Conservation (phyloP, 805 yeast species). For the Yamadazyma laniorum region DNA sequence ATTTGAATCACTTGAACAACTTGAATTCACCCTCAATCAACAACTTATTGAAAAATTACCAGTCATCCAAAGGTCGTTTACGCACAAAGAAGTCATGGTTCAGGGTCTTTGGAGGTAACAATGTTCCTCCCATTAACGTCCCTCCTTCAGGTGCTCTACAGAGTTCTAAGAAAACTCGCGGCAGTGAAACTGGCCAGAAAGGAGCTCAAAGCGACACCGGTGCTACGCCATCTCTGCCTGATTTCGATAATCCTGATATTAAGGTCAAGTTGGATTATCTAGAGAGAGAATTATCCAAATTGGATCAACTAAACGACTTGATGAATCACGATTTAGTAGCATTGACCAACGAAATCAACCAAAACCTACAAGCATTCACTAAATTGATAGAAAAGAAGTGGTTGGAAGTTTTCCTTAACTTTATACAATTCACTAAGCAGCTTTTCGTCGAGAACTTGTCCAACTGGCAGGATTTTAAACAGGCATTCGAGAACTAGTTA, state of each 20-base stretch:
- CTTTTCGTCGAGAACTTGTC: slow-evolving; percentile 30
- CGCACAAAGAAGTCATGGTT: slow-evolving; percentile 38
- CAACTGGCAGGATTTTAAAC: slow-evolving; percentile 35
- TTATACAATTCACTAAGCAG: slow-evolving; percentile 33
- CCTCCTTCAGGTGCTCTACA: background rate
- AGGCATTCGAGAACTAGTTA: slow-evolving; percentile 4
- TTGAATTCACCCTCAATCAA: slow-evolving; percentile 40
- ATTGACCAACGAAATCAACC: slow-evolving; percentile 43
- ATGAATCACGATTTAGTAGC: slow-evolving; percentile 42
- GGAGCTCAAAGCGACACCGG: background rate
- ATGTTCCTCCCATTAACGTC: background rate
- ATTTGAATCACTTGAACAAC: slow-evolving; percentile 27
- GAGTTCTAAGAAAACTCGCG: background rate
- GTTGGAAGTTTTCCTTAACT: slow-evolving; percentile 36
- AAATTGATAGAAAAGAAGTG: slow-evolving; percentile 41
- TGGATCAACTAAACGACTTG: slow-evolving; percentile 47
- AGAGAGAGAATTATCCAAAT: slow-evolving; percentile 42
- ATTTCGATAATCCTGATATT: slow-evolving; percentile 7
- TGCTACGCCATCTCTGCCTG: background rate
- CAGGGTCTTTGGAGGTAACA: slow-evolving; percentile 39
- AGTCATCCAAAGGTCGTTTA: slow-evolving; percentile 20
- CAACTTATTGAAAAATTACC: slow-evolving; percentile 33
- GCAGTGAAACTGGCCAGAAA: background rate
- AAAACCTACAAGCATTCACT: slow-evolving; percentile 37
- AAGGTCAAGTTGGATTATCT: slow-evolving; percentile 27